Conservation (phyloP, 768 basidiomycete species). For the Mycena polygramma region DNA sequence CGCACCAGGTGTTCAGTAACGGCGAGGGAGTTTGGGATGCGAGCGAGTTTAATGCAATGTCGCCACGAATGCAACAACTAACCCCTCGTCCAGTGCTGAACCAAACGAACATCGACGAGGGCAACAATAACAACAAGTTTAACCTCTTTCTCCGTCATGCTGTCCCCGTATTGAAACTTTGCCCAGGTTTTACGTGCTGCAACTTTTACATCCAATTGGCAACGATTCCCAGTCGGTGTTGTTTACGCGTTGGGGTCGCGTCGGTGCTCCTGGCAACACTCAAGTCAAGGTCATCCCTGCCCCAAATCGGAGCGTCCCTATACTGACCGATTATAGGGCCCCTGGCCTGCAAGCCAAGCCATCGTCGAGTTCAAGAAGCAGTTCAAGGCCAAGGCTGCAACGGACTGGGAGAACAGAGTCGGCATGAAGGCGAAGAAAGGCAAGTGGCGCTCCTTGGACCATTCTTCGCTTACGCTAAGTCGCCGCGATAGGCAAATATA, state of each 20-base stretch:
- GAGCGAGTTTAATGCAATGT: conserved; percentile 37
- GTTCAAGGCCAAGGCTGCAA: conserved; percentile 67
- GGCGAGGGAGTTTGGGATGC: conserved; percentile 65
- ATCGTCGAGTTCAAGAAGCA: conserved; percentile 71
- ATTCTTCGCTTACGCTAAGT: conserved; percentile 10
- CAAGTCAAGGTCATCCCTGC: conserved; percentile 58
- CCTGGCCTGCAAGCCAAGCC: conserved; percentile 54
- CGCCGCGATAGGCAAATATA: conserved; percentile 65
- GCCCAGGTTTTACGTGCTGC: conserved; percentile 69
- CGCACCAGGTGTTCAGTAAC: conserved; percentile 64
- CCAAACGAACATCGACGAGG: conserved; percentile 65
- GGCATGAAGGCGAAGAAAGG: conserved; percentile 67
- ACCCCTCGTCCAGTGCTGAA: conserved; percentile 56
- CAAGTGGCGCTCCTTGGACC: conserved; percentile 33
- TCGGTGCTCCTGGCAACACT: conserved; percentile 66
- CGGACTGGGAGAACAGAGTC: conserved; percentile 63
- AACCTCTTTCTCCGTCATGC: conserved; percentile 12
- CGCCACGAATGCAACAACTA: too few species aligned
- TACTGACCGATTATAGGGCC: conserved; percentile 53
- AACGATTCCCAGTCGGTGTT: conserved; percentile 52
- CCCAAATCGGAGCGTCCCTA: neutral
- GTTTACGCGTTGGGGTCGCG: conserved; percentile 73
- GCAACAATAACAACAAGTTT: conserved; percentile 62
- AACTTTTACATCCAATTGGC: conserved; percentile 65
- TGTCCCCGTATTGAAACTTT: neutral